phyloP scores from a whole-genome alignment of 129 eudicot genomes.

The Ambrosia artemisiifolia region DNA sequence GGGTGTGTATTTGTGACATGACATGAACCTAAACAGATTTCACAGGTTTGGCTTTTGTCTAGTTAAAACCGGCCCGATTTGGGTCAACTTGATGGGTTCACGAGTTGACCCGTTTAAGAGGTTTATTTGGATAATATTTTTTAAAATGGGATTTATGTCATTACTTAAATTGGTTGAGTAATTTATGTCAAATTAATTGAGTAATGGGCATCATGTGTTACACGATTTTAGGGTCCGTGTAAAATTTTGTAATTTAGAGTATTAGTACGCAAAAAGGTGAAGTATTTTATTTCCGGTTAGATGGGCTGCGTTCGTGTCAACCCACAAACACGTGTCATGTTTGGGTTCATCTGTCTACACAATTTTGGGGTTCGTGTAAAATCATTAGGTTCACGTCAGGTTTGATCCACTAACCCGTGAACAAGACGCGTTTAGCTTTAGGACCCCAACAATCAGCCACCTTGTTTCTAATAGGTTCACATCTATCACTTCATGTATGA shows the following conservation, averaged over 20 bases:
- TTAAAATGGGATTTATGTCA: not conserved
- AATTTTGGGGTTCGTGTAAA: too few species aligned
- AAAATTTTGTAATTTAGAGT: too few species aligned
- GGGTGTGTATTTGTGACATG: not conserved
- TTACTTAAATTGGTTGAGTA: not conserved
- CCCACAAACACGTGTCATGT: not conserved
- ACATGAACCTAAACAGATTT: not conserved
- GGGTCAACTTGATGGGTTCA: not conserved
- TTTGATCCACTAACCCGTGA: too few species aligned
- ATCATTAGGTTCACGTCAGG: too few species aligned
- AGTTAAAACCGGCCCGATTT: not conserved
- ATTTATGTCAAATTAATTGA: too few species aligned
- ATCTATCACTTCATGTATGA: constrained; percentile 4
- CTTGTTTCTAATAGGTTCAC: not conserved
- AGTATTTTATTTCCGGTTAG: too few species aligned
- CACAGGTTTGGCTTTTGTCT: not conserved
- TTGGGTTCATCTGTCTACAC: too few species aligned
- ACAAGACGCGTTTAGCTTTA: too few species aligned
- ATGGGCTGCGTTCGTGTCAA: not conserved
- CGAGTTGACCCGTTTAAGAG: not conserved
- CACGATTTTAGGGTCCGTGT: too few species aligned
- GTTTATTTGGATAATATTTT: not conserved
- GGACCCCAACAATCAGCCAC: too few species aligned
- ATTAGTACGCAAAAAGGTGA: too few species aligned
- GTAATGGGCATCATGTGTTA: too few species aligned